Conservation (phyloP, 169 alveolate genomes). For the Plasmodium gaboni region DNA sequence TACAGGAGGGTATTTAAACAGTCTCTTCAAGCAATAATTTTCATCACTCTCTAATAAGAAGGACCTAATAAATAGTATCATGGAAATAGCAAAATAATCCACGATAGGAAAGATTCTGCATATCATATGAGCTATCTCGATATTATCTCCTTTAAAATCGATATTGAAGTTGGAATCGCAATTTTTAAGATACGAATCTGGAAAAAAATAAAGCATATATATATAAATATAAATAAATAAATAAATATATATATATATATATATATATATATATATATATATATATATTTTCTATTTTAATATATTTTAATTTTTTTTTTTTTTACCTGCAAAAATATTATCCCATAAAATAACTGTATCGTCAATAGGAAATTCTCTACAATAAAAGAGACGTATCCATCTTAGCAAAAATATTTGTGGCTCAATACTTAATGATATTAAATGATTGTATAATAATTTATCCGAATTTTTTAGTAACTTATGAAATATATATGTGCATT, state of each 20-base stretch:
- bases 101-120: slow-evolving; percentile 38
- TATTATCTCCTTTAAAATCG: slow-evolving; percentile 35
- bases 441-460: slow-evolving; percentile 75
- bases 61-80: slow-evolving; percentile 53
- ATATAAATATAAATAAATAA: not conserved
- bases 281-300: not conserved
- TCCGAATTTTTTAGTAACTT: slow-evolving; percentile 81
- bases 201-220: not conserved
- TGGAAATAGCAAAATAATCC: slow-evolving; percentile 57
- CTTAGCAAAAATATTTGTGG: slow-evolving; percentile 86
- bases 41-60: slow-evolving; percentile 61
- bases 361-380: slow-evolving; percentile 85
- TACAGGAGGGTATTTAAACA: slow-evolving; percentile 70
- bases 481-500: slow-evolving; percentile 82
- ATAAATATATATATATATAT: slow-evolving; percentile 4
- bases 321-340: slow-evolving; percentile 73
- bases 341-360: slow-evolving; percentile 86
- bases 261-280: not conserved
- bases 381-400: slow-evolving; percentile 88
- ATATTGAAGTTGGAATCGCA: slow-evolving; percentile 9
- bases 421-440: slow-evolving; percentile 80
- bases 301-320: not conserved
- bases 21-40: slow-evolving; percentile 49
- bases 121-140: slow-evolving; percentile 46
- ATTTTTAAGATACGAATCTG: slow-evolving; percentile 42